phyloP scores from a whole-genome alignment of 106 monocot species.

The Triglochin maritima region DNA sequence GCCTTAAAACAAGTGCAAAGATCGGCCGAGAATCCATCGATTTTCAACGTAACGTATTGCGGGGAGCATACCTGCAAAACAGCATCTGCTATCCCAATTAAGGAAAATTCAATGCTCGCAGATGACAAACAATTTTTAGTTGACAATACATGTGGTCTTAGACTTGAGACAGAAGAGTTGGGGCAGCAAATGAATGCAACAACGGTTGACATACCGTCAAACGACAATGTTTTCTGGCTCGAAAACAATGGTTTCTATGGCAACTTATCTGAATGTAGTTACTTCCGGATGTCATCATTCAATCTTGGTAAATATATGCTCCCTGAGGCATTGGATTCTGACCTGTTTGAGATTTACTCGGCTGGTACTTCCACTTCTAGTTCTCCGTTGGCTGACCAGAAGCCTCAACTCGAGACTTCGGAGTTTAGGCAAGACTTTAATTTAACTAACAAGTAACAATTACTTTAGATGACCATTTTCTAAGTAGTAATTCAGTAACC shows the following conservation, averaged over 20 bases:
- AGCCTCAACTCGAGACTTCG: not conserved
- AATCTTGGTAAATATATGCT: not conserved
- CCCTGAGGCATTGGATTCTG: constrained; percentile 10
- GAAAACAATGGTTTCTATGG: constrained; percentile 6
- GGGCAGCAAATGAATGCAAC: not conserved
- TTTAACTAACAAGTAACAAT: not conserved
- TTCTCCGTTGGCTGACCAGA: constrained; percentile 21
- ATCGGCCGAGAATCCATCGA: constrained; percentile 23
- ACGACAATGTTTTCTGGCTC: constrained; percentile 6
- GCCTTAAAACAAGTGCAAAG: constrained; percentile 47
- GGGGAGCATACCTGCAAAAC: constrained; percentile 30
- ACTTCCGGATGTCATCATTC: constrained; percentile 17
- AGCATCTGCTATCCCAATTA: not conserved
- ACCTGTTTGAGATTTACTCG: constrained; percentile 25
- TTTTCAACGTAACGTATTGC: constrained; percentile 29
- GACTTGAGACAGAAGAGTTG: constrained; percentile 18
- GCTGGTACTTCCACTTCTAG: constrained; percentile 23
- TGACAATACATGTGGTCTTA: constrained; percentile 17
- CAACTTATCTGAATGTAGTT: constrained; percentile 21
- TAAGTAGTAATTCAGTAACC: not conserved
- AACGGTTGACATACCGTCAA: constrained; percentile 23
- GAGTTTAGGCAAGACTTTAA: not conserved
- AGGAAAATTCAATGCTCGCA: not conserved
- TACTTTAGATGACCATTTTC: not conserved
- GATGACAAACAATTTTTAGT: not conserved